A percentile compares a stretch with the other conserved stretches of the same genome.
These are phyloP conservation scores for Pontederia crassipes DNA, from an alignment of 176 grass and related monocot species.

Conservation along the genomic window DNA sequence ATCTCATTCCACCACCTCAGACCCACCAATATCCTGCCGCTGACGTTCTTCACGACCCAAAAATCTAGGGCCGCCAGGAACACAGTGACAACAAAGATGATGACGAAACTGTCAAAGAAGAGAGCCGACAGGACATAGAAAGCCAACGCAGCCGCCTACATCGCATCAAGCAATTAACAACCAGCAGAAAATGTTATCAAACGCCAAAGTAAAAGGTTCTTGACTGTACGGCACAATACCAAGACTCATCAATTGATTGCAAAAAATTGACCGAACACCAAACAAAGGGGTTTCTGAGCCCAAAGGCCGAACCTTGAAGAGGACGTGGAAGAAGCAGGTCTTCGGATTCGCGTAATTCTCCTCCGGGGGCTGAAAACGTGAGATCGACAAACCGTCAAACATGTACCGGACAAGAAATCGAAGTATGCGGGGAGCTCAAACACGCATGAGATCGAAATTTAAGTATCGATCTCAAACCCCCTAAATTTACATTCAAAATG, in stretches of 20 bases:
- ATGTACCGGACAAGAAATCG: too few species aligned
- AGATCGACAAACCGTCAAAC: too few species aligned
- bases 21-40: slow-evolving; percentile 85
- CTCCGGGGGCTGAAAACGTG: slow-evolving; percentile 31
- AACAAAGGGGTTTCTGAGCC: background rate
- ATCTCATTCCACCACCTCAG: slow-evolving; percentile 99
- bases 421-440: too few species aligned
- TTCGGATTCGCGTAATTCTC: slow-evolving; percentile 92
- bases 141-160: slow-evolving; percentile 53
- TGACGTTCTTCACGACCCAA: slow-evolving; percentile 99
- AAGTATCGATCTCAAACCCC: too few species aligned
- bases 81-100: slow-evolving; percentile 96
- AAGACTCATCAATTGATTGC: background rate
- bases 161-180: background rate
- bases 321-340: slow-evolving; percentile 91
- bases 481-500: too few species aligned
- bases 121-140: slow-evolving; percentile 89
- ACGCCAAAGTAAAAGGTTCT: too few species aligned
- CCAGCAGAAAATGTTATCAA: slow-evolving; percentile 8
- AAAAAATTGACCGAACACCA: background rate
- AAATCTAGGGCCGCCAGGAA: slow-evolving; percentile 94
- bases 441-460: too few species aligned
- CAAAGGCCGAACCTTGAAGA: slow-evolving; percentile 62
- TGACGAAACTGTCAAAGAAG: slow-evolving; percentile 90
- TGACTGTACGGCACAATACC: too few species aligned